Evolutionary conservation across 78 protist genomes (phyloP), one percentile per base, ranked within the genome.

Genomic region (Dictyostelium citrinum): DNA sequence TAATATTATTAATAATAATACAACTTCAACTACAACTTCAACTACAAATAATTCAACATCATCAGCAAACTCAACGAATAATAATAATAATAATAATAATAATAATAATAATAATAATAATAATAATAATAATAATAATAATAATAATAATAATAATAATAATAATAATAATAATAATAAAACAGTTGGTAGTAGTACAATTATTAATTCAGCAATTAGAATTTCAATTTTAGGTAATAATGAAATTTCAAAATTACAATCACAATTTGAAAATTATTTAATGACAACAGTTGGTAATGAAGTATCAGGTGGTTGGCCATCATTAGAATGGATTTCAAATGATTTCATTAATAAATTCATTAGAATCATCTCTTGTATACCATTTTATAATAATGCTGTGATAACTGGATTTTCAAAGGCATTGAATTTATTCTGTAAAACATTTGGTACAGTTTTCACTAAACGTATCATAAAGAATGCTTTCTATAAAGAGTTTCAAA

Each of bases 271-370:
- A 31, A 82, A 86, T 35, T 86, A 77, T 86, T 67, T 86, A 22
- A 9, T 39, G 17, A 41, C 92, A 43, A 75, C 70, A 2, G 83
- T 77, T 5, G 20, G 39, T 10, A 72, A 70, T 72, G 84, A 84
- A 45, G 31, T 76, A 8, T n/a, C 84, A 5, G 16, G 39, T 22
- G 35, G 71, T 10, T 86, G 92, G 92, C 20, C 11, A 60, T 74
- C 92, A 61, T 61, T 86, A 9, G 92, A 86, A 35, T 86, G 92
- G 92, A 39, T 86, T 14, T 27, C 84, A 35, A 86, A 75, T 45
- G 92, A 86, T 35, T 86, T 86, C 45, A 58, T 86, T 5, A 41
- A 9, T 22, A 86, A 76, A 45, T 77, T 86, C 24, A 41, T 86
- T 20, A 74, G 45, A 12, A 86, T 86, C 31, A 33, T 86, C 33